Evolutionary conservation across 192 early-diverging fungal genomes (phyloP).

Genomic region (Coemansia nantahalensis): DNA sequence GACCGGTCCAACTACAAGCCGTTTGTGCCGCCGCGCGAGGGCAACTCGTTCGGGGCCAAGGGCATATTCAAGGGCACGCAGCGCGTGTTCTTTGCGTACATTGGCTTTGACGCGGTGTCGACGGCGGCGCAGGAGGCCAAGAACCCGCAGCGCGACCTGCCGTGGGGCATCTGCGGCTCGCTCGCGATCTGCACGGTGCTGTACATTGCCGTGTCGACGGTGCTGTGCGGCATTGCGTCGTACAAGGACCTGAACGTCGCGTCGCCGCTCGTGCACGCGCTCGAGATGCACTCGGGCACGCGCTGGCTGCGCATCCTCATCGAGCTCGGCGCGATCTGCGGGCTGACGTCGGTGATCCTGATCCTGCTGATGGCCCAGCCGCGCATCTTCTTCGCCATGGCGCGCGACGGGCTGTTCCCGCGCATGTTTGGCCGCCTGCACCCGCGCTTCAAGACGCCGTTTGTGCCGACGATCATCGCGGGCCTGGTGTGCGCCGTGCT

Average conservation of each 20-base stretch:
- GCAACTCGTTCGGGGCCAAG: conserved; percentile 60
- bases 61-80: conserved; percentile 74
- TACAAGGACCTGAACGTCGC: conserved; percentile 55
- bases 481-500: conserved; percentile 65
- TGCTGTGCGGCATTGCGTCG: conserved; percentile 71
- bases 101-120: conserved; percentile 87
- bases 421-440: conserved; percentile 67
- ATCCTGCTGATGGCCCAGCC: conserved; percentile 76
- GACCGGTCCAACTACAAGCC: conserved; percentile 70
- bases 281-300: conserved; percentile 43
- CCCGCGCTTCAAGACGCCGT: conserved; percentile 71
- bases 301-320: conserved; percentile 74
- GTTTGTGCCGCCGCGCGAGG: conserved; percentile 68
- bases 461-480: conserved; percentile 64
- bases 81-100: conserved; percentile 76
- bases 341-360: conserved; percentile 78
- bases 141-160: conserved; percentile 76
- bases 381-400: conserved; percentile 86
- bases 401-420: conserved; percentile 84
- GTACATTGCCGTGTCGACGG: conserved; percentile 70
- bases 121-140: conserved; percentile 82
- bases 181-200: conserved; percentile 72
- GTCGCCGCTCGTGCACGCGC: conserved; percentile 57
- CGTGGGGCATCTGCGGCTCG: conserved; percentile 83
- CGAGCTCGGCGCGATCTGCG: conserved; percentile 74